phyloP scores from a whole-genome alignment of 805 yeast genomes.

The Nakazawaea ernobii region DNA sequence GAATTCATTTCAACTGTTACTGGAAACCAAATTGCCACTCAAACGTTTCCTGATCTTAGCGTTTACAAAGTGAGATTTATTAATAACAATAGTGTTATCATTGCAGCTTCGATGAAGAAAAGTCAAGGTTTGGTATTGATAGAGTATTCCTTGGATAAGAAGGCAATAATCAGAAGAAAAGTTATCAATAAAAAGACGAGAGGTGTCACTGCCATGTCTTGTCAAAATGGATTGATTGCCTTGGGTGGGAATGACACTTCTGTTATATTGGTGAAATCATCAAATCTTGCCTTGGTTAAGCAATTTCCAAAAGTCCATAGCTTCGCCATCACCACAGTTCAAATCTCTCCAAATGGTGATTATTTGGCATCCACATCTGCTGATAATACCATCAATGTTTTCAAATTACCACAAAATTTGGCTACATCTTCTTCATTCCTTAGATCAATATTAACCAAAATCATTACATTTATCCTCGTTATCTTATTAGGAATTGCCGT shows the following conservation, averaged over 20 bases:
- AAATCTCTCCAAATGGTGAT: constrained; percentile 63
- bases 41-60: constrained; percentile 20
- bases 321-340: constrained; percentile 71
- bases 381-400: constrained; percentile 63
- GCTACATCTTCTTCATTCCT: constrained; percentile 32
- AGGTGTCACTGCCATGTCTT: constrained; percentile 52
- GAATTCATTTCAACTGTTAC: constrained; percentile 45
- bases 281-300: constrained; percentile 45
- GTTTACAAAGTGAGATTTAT: constrained; percentile 27
- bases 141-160: constrained; percentile 36
- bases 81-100: constrained; percentile 29
- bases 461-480: constrained; percentile 20
- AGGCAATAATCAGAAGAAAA: constrained; percentile 35
- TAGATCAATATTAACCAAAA: constrained; percentile 19
- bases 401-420: constrained; percentile 50
- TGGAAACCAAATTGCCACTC: constrained; percentile 26
- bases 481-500: constrained; percentile 18
- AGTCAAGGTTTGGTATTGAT: constrained; percentile 35
- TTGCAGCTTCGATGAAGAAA: constrained; percentile 38
- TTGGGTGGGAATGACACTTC: constrained; percentile 65
- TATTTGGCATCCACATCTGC: constrained; percentile 71
- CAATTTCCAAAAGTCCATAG: constrained; percentile 59
- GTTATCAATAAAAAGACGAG: constrained; percentile 42
- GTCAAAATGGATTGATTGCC: constrained; percentile 38
- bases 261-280: constrained; percentile 46